These are phyloP conservation scores for Populus ilicifolia DNA, from an alignment of 345 rosid species.

Conservation along the genomic window DNA sequence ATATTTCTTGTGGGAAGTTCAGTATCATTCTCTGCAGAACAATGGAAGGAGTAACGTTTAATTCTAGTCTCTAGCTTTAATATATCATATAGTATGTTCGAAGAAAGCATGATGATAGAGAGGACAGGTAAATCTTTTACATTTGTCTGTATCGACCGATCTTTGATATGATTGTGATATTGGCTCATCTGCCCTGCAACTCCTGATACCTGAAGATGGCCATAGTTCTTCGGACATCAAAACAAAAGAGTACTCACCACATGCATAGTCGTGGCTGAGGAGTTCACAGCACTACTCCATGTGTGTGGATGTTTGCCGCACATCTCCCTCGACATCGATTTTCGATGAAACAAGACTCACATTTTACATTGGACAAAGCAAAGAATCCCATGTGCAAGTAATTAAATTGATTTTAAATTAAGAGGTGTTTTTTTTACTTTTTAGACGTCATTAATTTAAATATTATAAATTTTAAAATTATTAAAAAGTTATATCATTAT, in stretches of 20 bases:
- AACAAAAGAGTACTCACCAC: background rate
- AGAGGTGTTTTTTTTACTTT: too few species aligned
- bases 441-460: accelerated
- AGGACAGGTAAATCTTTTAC: background rate
- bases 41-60: background rate
- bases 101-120: background rate
- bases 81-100: background rate
- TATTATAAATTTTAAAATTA: too few species aligned
- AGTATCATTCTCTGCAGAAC: background rate
- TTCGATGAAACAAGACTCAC: background rate
- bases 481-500: too few species aligned
- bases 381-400: background rate
- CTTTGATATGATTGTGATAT: background rate
- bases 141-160: background rate
- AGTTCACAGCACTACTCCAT: background rate
- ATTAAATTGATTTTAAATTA: background rate
- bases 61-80: background rate
- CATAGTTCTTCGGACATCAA: too few species aligned
- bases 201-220: background rate
- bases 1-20: background rate
- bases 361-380: background rate
- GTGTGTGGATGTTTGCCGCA: background rate
- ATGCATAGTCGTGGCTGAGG: too few species aligned
- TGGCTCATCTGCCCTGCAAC: background rate
- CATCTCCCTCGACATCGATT: background rate